Evolutionary conservation across 768 basidiomycete genomes (phyloP).

Genomic region (Fibroporia radiculosa): DNA sequence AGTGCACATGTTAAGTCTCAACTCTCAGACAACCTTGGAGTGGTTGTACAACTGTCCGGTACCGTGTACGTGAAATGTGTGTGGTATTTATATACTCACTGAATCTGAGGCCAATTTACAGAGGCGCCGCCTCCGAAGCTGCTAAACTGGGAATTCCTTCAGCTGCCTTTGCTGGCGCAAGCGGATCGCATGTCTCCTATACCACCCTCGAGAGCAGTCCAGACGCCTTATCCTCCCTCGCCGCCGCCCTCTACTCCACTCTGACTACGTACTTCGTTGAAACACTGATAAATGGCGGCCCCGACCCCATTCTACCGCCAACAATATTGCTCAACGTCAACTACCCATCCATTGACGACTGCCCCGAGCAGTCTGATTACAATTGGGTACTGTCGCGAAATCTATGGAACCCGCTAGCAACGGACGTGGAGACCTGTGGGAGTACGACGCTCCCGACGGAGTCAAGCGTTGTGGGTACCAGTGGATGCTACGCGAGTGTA

Average conservation of each 20-base stretch:
- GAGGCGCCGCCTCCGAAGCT: constrained; percentile 43
- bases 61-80: constrained; percentile 15
- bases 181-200: constrained; percentile 39
- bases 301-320: constrained; percentile 23
- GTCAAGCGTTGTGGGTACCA: constrained; percentile 23
- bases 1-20: not conserved
- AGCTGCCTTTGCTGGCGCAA: constrained; percentile 38
- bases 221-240: constrained; percentile 25
- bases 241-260: constrained; percentile 35
- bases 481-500: constrained; percentile 40
- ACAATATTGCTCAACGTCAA: constrained; percentile 30
- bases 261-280: constrained; percentile 33
- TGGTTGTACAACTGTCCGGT: constrained; percentile 17
- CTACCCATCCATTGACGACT: constrained; percentile 23
- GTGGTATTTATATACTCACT: not conserved
- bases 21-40: constrained; percentile 17
- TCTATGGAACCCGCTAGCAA: constrained; percentile 15
- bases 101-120: constrained; percentile 9
- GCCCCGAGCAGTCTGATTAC: constrained; percentile 20
- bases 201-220: constrained; percentile 36
- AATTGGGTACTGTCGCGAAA: constrained; percentile 27
- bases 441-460: constrained; percentile 25
- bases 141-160: constrained; percentile 42
- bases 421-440: constrained; percentile 27
- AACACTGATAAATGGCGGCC: constrained; percentile 15